Conservation (phyloP, 495 filamentous ascomycete species). For the Staphylotrichum tortipilum region DNA sequence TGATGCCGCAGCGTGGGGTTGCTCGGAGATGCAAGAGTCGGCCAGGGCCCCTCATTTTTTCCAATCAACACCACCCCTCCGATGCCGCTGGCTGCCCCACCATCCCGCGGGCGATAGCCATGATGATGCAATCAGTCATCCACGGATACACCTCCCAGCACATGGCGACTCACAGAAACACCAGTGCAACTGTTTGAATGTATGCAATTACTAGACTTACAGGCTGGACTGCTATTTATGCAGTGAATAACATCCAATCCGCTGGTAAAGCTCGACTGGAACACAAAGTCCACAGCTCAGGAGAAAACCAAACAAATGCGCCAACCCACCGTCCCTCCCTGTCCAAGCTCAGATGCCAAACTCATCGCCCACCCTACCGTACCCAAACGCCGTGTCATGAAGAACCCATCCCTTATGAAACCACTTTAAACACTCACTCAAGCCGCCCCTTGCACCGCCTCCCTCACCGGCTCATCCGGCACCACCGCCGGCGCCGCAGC, state of each 20-base stretch:
- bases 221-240: no score
- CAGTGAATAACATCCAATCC: no score
- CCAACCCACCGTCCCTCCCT: background rate
- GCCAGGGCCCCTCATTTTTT: slow-evolving; percentile 18
- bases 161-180: no score
- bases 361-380: background rate
- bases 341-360: background rate
- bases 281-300: background rate
- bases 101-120: no score
- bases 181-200: no score
- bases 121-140: slow-evolving; percentile 15
- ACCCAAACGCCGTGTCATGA: slow-evolving; percentile 7
- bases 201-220: no score
- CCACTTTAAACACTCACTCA: slow-evolving; percentile 12
- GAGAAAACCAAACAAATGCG: background rate
- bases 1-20: background rate
- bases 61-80: slow-evolving; percentile 12
- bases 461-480: slow-evolving; percentile 29
- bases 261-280: background rate
- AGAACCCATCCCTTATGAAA: background rate
- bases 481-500: background rate
- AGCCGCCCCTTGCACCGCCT: slow-evolving; percentile 38
- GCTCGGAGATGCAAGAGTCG: background rate
- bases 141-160: no score
- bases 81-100: slow-evolving; percentile 21